Evolutionary conservation across 2,329 filamentous ascomycete genomes (phyloP), one percentile per base, ranked within the genome.

Genomic region (Cryphonectria carpinicola): DNA sequence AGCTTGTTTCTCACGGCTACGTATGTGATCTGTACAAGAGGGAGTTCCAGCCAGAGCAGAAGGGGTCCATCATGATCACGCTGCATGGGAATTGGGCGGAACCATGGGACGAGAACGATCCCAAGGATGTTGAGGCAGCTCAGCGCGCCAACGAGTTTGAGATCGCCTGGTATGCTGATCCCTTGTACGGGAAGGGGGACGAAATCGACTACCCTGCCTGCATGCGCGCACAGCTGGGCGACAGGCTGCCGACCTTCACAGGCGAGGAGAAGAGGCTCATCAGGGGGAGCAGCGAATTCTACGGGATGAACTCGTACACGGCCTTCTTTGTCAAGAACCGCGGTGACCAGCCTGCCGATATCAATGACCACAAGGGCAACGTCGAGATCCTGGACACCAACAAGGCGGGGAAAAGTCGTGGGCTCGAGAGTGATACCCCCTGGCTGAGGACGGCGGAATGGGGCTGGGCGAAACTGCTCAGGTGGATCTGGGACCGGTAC

Each of bases 291-390:
- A 81, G 80, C 2, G 78, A 81, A 62, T 78, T 78, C 35, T 83
- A 83, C 66, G 82, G 81, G 41, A 83, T 83, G 80, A 83, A 83
- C 73, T 82, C 80, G 19, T 84, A 83, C 74, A 81, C 80, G 0
- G 78, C 81, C 0, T 82, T 82, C 60, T 83, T 78, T 46, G 76
- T 81, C 19, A 77, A 75, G 6, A 79, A 82, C 70, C 78, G 78
- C 19, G 71, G 71, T 4, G 78, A 76, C 46, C 76, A 70, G n/a
- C 77, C 75, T 39, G 74, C 81, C 10, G 81, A 81, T 49, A 76
- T 80, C 61, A 80, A 79, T 43, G 81, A 83, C 65, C 79, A 82
- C 73, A 76, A 78, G n/a, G 81, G 81, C 32, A 83, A 83, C 56
- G 74, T 83, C 4, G 76, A 81, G 13, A 76, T 80, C 11, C 74